Percentiles rank a stretch among this genome's conserved stretches.
Conservation (phyloP, 345 rosid species). For the Kernera saxatilis region DNA sequence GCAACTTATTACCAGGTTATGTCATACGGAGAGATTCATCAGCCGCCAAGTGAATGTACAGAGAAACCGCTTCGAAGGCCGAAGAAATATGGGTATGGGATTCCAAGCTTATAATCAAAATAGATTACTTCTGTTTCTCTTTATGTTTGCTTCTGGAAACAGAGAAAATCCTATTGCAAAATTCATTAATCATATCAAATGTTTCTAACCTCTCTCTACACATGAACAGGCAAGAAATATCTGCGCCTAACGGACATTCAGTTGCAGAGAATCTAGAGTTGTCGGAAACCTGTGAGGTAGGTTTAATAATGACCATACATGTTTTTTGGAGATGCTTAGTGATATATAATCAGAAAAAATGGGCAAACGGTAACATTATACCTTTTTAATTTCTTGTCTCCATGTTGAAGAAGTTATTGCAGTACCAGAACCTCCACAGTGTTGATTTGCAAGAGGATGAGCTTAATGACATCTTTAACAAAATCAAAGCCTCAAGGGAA, state of each 20-base stretch:
- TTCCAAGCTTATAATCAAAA: not conserved
- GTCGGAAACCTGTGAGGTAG: conserved; percentile 26
- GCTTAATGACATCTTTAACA: conserved; percentile 19
- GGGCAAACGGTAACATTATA: not conserved
- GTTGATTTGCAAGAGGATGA: conserved; percentile 30
- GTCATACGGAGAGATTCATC: conserved; percentile 44
- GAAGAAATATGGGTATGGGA: conserved; percentile 2
- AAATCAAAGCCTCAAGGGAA: conserved; percentile 26
- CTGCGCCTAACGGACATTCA: not conserved
- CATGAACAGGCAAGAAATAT: conserved; percentile 13
- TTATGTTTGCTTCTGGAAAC: not conserved
- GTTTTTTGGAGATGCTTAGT: not conserved
- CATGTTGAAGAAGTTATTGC: conserved; percentile 22
- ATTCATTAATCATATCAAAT: not conserved
- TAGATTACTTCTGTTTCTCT: not conserved
- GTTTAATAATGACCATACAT: not conserved
- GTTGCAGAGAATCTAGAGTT: conserved; percentile 15
- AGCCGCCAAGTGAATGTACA: conserved; percentile 15
- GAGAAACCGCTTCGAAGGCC: not conserved
- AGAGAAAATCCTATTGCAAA: not conserved
- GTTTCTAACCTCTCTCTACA: not conserved
- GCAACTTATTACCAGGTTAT: conserved; percentile 69
- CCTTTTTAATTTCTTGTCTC: not conserved
- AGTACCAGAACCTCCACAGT: conserved; percentile 46
- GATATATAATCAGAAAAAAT: not conserved